phyloP scores from a whole-genome alignment of 306 rosid species.

The Cucurbita moschata region DNA sequence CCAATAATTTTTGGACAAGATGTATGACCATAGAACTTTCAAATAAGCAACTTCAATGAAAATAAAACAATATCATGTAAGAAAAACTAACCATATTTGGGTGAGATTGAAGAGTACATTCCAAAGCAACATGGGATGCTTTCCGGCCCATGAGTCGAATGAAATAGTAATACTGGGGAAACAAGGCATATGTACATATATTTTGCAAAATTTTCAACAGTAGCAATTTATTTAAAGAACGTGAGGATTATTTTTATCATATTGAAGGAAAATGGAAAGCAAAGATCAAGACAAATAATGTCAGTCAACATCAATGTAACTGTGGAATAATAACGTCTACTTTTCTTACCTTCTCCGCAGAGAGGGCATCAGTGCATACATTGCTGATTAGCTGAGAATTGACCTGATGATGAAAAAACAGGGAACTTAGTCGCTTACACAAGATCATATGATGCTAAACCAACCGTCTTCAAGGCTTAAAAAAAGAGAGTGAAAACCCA shows the following conservation, averaged over 20 bases:
- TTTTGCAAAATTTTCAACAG: background rate
- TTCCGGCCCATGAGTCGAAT: constrained; percentile 98
- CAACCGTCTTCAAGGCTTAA: background rate
- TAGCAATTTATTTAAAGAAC: background rate
- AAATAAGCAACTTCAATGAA: background rate
- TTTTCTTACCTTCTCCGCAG: constrained; percentile 80
- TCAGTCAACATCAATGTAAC: background rate
- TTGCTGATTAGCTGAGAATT: constrained; percentile 98
- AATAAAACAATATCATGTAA: constrained; percentile 2
- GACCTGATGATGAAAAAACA: constrained; percentile 38
- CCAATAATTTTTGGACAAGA: background rate
- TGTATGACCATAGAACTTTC: background rate
- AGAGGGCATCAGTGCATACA: constrained; percentile 92
- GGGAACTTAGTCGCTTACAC: background rate
- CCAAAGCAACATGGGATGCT: constrained; percentile 92
- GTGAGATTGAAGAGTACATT: constrained; percentile 97
- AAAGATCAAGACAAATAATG: background rate
- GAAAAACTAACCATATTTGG: constrained; percentile 65
- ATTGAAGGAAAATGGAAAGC: background rate
- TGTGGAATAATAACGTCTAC: background rate
- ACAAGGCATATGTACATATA: background rate
- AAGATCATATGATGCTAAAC: background rate
- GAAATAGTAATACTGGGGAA: constrained; percentile 76
- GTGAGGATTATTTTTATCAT: background rate
- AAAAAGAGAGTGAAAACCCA: background rate